A percentile compares a stretch with the other conserved stretches of the same genome.
phyloP scores from a whole-genome alignment of 768 basidiomycete species.

The Leccinum sublutescens region DNA sequence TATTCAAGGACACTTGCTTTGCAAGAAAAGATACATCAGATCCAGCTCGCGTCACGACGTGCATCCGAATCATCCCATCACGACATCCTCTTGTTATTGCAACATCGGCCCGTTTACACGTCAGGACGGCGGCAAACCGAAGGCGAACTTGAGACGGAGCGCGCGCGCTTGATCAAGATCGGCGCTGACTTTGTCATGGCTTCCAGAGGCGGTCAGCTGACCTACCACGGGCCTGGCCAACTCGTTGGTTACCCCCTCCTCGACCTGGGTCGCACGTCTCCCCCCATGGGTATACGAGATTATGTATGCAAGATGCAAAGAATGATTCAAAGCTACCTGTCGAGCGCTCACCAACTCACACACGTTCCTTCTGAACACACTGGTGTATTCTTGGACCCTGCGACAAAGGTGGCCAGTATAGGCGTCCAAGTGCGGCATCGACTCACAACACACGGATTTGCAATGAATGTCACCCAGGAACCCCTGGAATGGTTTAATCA shows the following conservation, averaged over 20 bases:
- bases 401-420: conserved; percentile 89
- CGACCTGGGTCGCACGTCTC: conserved; percentile 78
- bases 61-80: conserved; percentile 37
- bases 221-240: conserved; percentile 97
- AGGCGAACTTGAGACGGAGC: conserved; percentile 57
- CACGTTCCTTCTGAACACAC: conserved; percentile 73
- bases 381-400: conserved; percentile 81
- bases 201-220: conserved; percentile 87
- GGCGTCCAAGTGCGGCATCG: conserved; percentile 96
- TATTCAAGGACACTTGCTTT: conserved; percentile 66
- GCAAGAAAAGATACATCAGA: conserved; percentile 67
- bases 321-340: conserved; percentile 62
- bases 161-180: conserved; percentile 58
- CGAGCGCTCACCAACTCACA: conserved; percentile 55
- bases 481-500: conserved; percentile 83
- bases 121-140: conserved; percentile 84
- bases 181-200: conserved; percentile 89
- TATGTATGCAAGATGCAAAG: conserved; percentile 86
- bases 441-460: conserved; percentile 93
- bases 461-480: conserved; percentile 83
- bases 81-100: conserved; percentile 74
- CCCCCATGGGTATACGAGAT: conserved; percentile 67
- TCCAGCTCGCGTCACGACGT: conserved; percentile 59
- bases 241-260: conserved; percentile 93
- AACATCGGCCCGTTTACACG: conserved; percentile 95